Evolutionary conservation across 306 rosid genomes (phyloP), one percentile per base, ranked within the genome.

Genomic region (Glycine soja): DNA sequence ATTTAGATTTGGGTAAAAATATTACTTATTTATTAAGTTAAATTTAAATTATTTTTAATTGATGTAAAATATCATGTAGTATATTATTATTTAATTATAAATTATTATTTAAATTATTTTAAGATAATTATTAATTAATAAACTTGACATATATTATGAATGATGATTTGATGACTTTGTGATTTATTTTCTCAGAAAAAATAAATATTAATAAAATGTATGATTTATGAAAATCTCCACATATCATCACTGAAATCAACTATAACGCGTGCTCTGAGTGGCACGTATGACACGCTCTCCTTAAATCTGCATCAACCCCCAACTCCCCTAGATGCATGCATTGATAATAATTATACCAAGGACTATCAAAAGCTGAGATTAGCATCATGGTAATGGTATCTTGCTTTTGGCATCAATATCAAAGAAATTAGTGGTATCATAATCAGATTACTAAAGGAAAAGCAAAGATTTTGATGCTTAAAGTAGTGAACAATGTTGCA

Each of bases 381-480:
- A 24, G 54, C 42, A n/a, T 13, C 58, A 69, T 2, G 10, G n/a
- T 3, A 6, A 69, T 2, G 10, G n/a, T 3, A 6, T 58, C 42
- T 46, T 36, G 40, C 73, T 53, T 82, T 76, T 67, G 62, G 71
- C 43, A 19, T 64, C 58, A 7, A 14, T 24, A 10, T 54, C 14
- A 53, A 80, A 42, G 10, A 14, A 54, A 9, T 72, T 48, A 80
- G 53, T 59, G 78, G 58, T 4, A 16, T 81, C 74, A 19, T 2
- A 52, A 65, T 74, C 75, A 74, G 57, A 73, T 73, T 64, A 64
- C 46, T 9, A 81, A 59, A 14, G 58, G 12, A 58, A 68, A 75
- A 67, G 53, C 65, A 68, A 68, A 40, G 50, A 58, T 82, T 76
- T 24, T 18, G 77, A 52, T 75, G 72, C 58, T 82, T 1, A 18